These are phyloP conservation scores for Debaryomyces robertsiae DNA, from an alignment of 1,139 yeast genomes.

Conservation along the genomic window DNA sequence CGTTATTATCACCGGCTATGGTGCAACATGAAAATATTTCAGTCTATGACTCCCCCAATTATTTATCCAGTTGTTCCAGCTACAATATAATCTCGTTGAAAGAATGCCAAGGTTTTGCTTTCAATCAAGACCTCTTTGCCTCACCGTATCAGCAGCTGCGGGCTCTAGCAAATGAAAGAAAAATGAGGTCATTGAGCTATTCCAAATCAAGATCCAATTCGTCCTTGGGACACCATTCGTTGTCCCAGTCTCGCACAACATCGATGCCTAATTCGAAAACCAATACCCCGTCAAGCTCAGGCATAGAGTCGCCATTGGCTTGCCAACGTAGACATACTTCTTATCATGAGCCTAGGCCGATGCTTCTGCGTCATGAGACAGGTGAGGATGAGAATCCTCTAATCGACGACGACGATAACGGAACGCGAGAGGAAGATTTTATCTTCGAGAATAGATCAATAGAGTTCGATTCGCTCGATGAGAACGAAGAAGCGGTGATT, in stretches of 20 bases:
- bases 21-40: conserved; percentile 59
- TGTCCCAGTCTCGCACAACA: conserved; percentile 10
- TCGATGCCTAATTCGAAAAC: neutral
- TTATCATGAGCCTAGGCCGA: conserved; percentile 32
- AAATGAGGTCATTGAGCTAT: conserved; percentile 30
- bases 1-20: conserved; percentile 65
- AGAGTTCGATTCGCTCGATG: conserved; percentile 19
- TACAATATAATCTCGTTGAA: conserved; percentile 51
- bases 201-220: conserved; percentile 15
- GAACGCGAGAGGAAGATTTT: conserved; percentile 7
- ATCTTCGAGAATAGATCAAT: conserved; percentile 10
- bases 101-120: conserved; percentile 72
- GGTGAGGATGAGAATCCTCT: conserved; percentile 12
- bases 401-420: conserved; percentile 15
- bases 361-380: conserved; percentile 16
- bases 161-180: conserved; percentile 44
- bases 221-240: conserved; percentile 16
- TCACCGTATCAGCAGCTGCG: conserved; percentile 63
- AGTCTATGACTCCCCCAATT: conserved; percentile 52
- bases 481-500: conserved; percentile 21
- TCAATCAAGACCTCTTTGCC: conserved; percentile 76
- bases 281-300: conserved; percentile 3
- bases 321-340: conserved; percentile 37
- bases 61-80: conserved; percentile 31
- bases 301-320: neutral